Evolutionary conservation across 768 basidiomycete genomes (phyloP), one percentile per base, ranked within the genome.

Genomic region (Phanerochaete sordida): DNA sequence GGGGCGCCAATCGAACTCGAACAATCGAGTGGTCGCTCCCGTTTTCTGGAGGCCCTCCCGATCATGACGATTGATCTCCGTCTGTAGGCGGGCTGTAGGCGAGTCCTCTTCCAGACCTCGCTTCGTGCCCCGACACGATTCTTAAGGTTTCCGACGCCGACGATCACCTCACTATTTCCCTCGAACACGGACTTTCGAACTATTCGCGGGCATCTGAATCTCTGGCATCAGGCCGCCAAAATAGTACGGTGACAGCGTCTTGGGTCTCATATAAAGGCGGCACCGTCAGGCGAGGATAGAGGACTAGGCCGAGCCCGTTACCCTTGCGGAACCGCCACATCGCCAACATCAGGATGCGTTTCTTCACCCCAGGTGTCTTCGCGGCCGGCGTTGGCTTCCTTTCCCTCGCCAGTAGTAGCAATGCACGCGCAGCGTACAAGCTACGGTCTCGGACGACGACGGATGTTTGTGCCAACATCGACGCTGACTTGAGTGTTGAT

Each of bases 401-500:
- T 28, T 30, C 45, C 26, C 16, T 24, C 28, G 31, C 31, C 12
- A 11, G 30, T 5, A 11, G 27, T 26, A 30, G 44, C 39, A n/a
- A 50, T n/a, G 59, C 59, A 23, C 50, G 46, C n/a, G 59, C 58
- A 23, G 31, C 59, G 23, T 47, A 59, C 47, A 28, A 56, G 16
- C 57, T 21, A 21, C 43, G 6, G 15, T 27, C 44, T 19, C 62
- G 62, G 44, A 49, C 59, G 15, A 46, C 58, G 6, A 35, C 64
- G n/a, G 80, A 81, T 62, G 64, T 74, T 24, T 82, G 80, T 62
- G 79, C 72, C 21, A 68, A 74, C 54, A 66, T 81, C 43, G 62
- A 74, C 45, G 69, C 61, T 1, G 62, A 65, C 7, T 67, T 80
- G 30, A 63, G 70, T 2, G 70, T 75, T 16, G n/a, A 43, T 15